Conservation (phyloP, 2,329 filamentous ascomycete species). For the Arthrobotrys entomopaga region DNA sequence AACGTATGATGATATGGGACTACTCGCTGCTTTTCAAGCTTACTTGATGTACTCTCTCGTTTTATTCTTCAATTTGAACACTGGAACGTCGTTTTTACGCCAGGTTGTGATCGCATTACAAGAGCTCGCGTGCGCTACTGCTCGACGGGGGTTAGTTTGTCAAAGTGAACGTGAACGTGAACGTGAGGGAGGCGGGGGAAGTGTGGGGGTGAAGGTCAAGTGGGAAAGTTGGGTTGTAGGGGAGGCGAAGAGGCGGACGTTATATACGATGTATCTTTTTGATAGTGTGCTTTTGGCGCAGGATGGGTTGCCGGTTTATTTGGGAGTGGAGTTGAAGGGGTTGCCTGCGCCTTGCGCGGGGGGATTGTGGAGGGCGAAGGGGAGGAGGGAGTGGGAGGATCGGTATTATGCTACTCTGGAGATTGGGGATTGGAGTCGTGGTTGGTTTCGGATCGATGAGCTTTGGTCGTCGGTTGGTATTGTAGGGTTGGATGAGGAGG, state of each 20-base stretch:
- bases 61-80: slow-evolving; percentile 63
- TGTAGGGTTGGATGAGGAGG: slow-evolving; percentile 59
- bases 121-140: slow-evolving; percentile 64
- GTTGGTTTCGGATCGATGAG: neutral
- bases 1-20: slow-evolving; percentile 59
- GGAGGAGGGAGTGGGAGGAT: neutral
- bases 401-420: neutral
- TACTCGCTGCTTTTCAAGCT: slow-evolving; percentile 66
- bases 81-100: slow-evolving; percentile 61
- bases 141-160: slow-evolving; percentile 64
- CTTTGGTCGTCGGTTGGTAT: neutral
- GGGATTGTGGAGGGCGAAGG: neutral
- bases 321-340: slow-evolving; percentile 66
- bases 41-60: slow-evolving; percentile 68
- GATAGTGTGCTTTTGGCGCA: slow-evolving; percentile 65
- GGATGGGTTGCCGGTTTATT: slow-evolving; percentile 64
- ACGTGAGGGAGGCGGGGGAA: slow-evolving; percentile 60
- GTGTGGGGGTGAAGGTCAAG: slow-evolving; percentile 4
- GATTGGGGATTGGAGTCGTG: neutral
- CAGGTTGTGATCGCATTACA: slow-evolving; percentile 67
- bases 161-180: slow-evolving; percentile 62
- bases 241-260: slow-evolving; percentile 67
- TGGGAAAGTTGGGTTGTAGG: slow-evolving; percentile 69
- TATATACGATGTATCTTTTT: slow-evolving; percentile 68
- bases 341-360: slow-evolving; percentile 63